Base-by-base conservation (phyloP, 805 yeast genomes). In the Pichia gijzeniarum region DNA sequence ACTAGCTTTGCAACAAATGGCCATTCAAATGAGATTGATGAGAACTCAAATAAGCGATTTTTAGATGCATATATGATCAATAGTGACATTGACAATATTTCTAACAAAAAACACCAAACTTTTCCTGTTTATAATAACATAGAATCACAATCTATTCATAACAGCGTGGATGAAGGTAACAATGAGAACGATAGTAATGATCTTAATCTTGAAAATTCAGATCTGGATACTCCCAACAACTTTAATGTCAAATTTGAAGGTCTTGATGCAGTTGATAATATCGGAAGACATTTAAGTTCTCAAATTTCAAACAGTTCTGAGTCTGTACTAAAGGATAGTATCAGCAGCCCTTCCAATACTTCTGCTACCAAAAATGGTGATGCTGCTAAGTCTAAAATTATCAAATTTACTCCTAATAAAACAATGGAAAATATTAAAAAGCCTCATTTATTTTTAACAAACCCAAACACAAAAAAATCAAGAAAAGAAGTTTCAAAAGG, bases 401-500 rank as follows among this genome's bases (percentile, higher is more conserved):
- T 47, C 5, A 47, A 47, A 33, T 47, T 47, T 18, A 43, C 47
- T 2, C 47, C 49, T 13, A 34, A 41, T 32, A 38, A 21, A 42
- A 42, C 45, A 32, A 27, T 30, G 28, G 41, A 39, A 18, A 47
- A 47, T 36, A 36, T 42, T 7, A 43, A 32, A 33, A 41, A 37
- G 14, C 45, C 38, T 5, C 48, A 43, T 19, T 16, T 44, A 13
- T 20, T 31, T 12, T 17, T 33, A 14, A 39, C 47, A 3, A 41
- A 45, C 34, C 36, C 53, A 30, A 33, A 17, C 22, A 14, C 35
- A 21, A 45, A 30, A 14, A 42, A 43, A 35, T 14, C 31, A 2
- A 49, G 43, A 30, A 27, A 34, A 9, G 50, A 50, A 2, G 16
- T 38, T 3, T 28, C 41, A 3, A 33, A 50, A 12, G 61, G 62